Evolutionary conservation across 768 basidiomycete genomes (phyloP).

Genomic region (Lactarius quietus): DNA sequence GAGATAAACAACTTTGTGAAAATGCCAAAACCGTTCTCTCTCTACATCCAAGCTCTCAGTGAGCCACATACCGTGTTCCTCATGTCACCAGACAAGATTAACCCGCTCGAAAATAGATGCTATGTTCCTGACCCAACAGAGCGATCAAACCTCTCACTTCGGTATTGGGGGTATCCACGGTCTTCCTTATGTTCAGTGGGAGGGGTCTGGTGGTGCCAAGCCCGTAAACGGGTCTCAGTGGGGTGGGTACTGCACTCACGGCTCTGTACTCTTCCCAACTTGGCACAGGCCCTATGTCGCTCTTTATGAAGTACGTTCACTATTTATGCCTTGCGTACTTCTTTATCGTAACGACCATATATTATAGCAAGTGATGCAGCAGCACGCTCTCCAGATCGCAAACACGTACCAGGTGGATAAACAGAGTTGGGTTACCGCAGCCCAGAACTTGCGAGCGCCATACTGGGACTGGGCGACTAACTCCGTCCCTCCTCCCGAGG

Average conservation of each 20-base stretch:
- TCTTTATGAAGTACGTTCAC: constrained; percentile 43
- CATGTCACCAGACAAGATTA: background rate
- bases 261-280: constrained; percentile 50
- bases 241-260: constrained; percentile 55
- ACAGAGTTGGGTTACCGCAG: constrained; percentile 35
- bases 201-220: constrained; percentile 35
- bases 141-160: constrained; percentile 39
- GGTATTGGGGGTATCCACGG: constrained; percentile 52
- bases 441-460: constrained; percentile 39
- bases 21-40: constrained; percentile 44
- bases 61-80: constrained; percentile 23
- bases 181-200: constrained; percentile 44
- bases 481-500: constrained; percentile 38
- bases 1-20: constrained; percentile 32
- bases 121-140: constrained; percentile 35
- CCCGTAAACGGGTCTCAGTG: constrained; percentile 31
- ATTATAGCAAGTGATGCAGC: constrained; percentile 46
- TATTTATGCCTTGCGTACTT: background rate
- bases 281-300: constrained; percentile 55
- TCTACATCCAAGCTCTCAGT: constrained; percentile 52
- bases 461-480: constrained; percentile 53
- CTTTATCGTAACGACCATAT: background rate
- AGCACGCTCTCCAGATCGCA: constrained; percentile 41
- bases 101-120: constrained; percentile 27
- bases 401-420: constrained; percentile 34